Conservation (phyloP, 495 filamentous ascomycete genomes). For the Rostrohypoxylon terebratum region DNA sequence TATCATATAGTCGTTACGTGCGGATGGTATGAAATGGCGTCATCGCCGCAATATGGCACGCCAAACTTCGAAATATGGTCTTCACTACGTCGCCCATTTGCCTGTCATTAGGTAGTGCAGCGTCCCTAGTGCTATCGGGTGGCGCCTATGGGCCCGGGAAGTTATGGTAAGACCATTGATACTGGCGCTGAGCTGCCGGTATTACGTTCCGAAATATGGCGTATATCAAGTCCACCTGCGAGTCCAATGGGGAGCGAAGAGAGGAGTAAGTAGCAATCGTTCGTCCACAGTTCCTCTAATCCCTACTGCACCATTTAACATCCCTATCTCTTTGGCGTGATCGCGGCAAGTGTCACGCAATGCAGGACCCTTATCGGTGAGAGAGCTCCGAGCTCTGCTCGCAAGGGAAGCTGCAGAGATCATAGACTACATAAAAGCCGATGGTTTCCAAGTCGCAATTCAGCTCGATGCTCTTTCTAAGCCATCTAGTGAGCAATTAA, state of each 20-base stretch:
- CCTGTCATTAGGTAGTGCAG: neutral
- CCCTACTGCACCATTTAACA: slow-evolving; percentile 28
- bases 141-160: no score
- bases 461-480: neutral
- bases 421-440: slow-evolving; percentile 24
- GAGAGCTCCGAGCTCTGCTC: neutral
- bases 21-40: slow-evolving; percentile 37
- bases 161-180: no score
- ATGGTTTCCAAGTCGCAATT: neutral
- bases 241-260: neutral
- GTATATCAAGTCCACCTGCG: neutral
- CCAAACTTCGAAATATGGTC: slow-evolving; percentile 2
- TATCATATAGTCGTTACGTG: slow-evolving; percentile 26
- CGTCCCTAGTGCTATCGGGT: neutral
- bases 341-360: slow-evolving; percentile 42
- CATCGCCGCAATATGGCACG: slow-evolving; percentile 15
- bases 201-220: neutral
- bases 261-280: slow-evolving; percentile 24
- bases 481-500: neutral
- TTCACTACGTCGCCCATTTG: neutral
- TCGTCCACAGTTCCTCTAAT: slow-evolving; percentile 21
- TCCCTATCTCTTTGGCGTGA: slow-evolving; percentile 32
- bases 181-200: slow-evolving; percentile 12
- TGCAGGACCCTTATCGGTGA: slow-evolving; percentile 35
- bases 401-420: neutral